These are phyloP conservation scores for Pichia exigua DNA, from an alignment of 805 yeast species.

Conservation along the genomic window DNA sequence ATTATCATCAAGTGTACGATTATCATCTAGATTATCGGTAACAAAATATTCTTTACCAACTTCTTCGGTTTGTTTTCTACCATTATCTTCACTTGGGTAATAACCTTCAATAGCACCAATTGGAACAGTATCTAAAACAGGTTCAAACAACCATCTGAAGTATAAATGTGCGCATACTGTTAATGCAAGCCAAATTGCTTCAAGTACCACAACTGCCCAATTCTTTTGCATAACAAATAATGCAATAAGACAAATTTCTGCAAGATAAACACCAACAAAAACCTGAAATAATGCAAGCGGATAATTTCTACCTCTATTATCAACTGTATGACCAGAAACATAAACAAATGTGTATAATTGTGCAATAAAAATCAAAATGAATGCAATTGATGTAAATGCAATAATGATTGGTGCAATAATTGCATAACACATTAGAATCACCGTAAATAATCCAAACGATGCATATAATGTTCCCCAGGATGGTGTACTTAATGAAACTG, in stretches of 20 bases:
- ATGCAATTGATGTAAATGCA: slow-evolving; percentile 56
- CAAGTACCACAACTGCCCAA: slow-evolving; percentile 72
- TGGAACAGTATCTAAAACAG: slow-evolving; percentile 63
- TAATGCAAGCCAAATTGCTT: slow-evolving; percentile 48
- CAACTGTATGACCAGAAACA: slow-evolving; percentile 52
- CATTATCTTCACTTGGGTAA: slow-evolving; percentile 62
- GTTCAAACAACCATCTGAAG: slow-evolving; percentile 50
- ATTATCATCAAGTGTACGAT: slow-evolving; percentile 1
- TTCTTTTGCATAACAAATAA: slow-evolving; percentile 69
- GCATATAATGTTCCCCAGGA: slow-evolving; percentile 84
- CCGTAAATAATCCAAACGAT: slow-evolving; percentile 61
- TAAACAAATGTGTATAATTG: slow-evolving; percentile 55
- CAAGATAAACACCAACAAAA: slow-evolving; percentile 63
- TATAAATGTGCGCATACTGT: slow-evolving; percentile 55
- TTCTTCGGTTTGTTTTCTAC: slow-evolving; percentile 45
- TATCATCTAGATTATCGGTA: slow-evolving; percentile 5
- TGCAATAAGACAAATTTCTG: slow-evolving; percentile 61
- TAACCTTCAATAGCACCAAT: slow-evolving; percentile 45
- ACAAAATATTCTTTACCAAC: slow-evolving; percentile 23
- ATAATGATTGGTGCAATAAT: slow-evolving; percentile 70
- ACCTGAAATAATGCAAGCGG: slow-evolving; percentile 66
- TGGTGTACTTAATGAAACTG: slow-evolving; percentile 53
- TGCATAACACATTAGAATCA: slow-evolving; percentile 67
- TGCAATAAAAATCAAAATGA: slow-evolving; percentile 52
- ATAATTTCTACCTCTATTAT: slow-evolving; percentile 66